Base-by-base conservation (phyloP, 1,139 yeast species). In the Blastobotrys niveus region DNA sequence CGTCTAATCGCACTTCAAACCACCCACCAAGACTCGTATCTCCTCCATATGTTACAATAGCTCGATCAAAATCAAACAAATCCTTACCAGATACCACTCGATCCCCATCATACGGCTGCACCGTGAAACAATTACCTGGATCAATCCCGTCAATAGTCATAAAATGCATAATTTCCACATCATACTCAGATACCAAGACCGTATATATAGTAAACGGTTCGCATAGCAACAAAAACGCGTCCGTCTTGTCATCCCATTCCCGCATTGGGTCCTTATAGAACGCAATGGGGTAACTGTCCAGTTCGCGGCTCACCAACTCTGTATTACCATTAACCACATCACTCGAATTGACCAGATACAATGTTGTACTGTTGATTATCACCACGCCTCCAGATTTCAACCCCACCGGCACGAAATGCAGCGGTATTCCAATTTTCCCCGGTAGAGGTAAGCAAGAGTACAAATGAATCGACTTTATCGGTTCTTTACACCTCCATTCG, bases 281-380 rank as follows among this genome's bases (percentile, higher is more conserved):
- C 3, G 25, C 45, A n/a, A 45, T 15, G 10, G 48, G 48, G 21
- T 25, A 34, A 12, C 30, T 10, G 3, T 19, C 37, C n/a, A 45
- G 24, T n/a, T 36, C 37, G 29, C 37, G 21, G 12, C 31, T 9
- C 8, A 15, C 32, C 18, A 38, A 15, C 27, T 30, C 17, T 7
- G 26, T 33, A 8, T 37, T 33, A 22, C 58, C 57, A 22, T 56
- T 52, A 40, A 55, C 33, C 8, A 52, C 44, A 35, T 55, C 57
- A 7, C 47, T 45, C 19, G 52, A 38, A 2, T 49, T 48, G 9
- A 53, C 50, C 22, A 51, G 36, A n/a, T 48, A 40, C 12, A 55
- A 34, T 32, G 38, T 25, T n/a, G 39, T 34, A 4, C 22, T 39
- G 2, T 52, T 46, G 7, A 48, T 48, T 7, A 55, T 24, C 18